phyloP scores from a whole-genome alignment of 225 moss, liverwort and hornwort genomes.

The Neckera pumila region DNA sequence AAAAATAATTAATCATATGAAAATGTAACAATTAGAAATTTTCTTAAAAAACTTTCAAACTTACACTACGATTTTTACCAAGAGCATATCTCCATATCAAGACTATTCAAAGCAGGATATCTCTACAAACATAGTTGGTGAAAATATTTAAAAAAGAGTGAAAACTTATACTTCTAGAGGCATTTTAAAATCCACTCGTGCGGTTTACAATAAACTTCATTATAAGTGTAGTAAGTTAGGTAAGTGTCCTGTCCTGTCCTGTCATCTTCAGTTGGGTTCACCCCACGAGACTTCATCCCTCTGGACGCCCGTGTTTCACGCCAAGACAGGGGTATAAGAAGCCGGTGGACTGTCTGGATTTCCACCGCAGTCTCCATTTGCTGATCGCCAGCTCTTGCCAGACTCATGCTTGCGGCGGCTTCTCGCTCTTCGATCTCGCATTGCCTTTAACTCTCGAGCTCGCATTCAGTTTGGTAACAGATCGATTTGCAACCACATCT shows the following conservation, averaged over 20 bases:
- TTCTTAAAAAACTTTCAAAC: neutral
- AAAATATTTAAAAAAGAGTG: no score
- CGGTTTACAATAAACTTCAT: neutral
- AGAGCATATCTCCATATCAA: neutral
- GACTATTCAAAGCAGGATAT: neutral
- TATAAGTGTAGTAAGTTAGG: neutral
- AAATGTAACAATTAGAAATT: neutral
- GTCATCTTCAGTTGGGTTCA: neutral
- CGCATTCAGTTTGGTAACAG: neutral
- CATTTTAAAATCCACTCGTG: neutral
- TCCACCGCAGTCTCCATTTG: neutral
- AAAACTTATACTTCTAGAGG: neutral
- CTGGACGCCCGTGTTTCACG: neutral
- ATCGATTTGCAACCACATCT: neutral
- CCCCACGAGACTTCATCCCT: neutral
- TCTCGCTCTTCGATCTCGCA: no score
- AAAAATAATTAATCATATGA: neutral
- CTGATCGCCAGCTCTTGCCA: neutral
- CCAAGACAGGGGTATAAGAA: no score
- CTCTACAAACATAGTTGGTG: neutral
- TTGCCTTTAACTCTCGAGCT: neutral
- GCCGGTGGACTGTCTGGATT: neutral
- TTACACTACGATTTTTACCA: fast-evolving
- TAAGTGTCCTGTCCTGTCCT: neutral
- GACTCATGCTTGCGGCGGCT: neutral